A percentile compares a stretch with the other conserved stretches of the same genome.
These are phyloP conservation scores for Phanerochaete carnosa DNA, from an alignment of 768 basidiomycete genomes.

Conservation along the genomic window DNA sequence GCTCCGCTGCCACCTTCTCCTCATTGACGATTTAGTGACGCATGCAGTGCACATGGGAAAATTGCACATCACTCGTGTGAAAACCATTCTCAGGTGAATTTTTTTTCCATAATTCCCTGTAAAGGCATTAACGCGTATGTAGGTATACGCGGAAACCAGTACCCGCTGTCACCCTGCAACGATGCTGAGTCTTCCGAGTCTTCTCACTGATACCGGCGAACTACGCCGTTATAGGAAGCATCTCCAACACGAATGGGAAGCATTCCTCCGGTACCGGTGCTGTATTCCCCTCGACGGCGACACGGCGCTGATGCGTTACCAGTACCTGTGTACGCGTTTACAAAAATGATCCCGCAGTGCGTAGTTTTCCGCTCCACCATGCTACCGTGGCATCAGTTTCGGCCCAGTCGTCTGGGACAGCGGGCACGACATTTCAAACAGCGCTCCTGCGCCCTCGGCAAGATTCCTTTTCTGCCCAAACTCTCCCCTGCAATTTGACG, in stretches of 20 bases:
- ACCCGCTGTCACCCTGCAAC: background rate
- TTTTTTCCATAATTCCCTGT: background rate
- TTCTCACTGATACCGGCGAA: background rate
- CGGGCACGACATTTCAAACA: background rate
- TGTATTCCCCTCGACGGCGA: background rate
- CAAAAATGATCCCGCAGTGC: background rate
- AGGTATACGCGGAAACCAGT: background rate
- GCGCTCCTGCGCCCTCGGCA: background rate
- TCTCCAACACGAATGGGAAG: slow-evolving; percentile 12
- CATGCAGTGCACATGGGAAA: background rate
- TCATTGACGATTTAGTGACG: background rate
- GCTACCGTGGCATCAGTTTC: background rate
- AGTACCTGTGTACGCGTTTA: background rate
- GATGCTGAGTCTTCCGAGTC: background rate
- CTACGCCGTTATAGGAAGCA: background rate
- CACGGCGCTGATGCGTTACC: background rate
- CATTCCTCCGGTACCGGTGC: slow-evolving; percentile 7
- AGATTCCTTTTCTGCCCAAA: background rate
- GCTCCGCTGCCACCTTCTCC: background rate
- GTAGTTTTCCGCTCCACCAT: background rate
- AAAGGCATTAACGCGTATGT: slow-evolving; percentile 1
- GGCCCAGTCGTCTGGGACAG: background rate
- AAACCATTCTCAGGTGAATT: background rate
- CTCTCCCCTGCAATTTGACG: slow-evolving; percentile 7
- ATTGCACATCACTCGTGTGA: background rate